Percentiles rank a stretch among this genome's conserved stretches.
Conservation (phyloP, 768 basidiomycete species). For the Stropharia rugosoannulata region DNA sequence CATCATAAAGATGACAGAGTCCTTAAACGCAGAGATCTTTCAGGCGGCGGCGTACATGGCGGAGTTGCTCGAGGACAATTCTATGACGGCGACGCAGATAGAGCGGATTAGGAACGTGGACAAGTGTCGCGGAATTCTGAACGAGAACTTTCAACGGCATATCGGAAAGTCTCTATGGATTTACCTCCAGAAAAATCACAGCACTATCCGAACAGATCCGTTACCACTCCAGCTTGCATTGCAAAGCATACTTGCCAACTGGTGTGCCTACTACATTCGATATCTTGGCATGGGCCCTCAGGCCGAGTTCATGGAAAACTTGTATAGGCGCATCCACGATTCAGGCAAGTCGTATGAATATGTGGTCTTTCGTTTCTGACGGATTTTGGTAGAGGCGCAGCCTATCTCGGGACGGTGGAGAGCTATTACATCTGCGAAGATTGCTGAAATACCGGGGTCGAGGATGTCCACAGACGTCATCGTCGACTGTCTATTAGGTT, state of each 20-base stretch:
- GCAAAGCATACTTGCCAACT: conserved; percentile 13
- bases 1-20: conserved; percentile 35
- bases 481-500: conserved; percentile 8
- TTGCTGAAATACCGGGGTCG: conserved; percentile 7
- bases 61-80: conserved; percentile 23
- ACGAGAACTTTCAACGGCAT: background rate
- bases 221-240: conserved; percentile 22
- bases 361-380: background rate
- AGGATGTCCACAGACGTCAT: conserved; percentile 2
- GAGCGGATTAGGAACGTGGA: conserved; percentile 1
- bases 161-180: conserved; percentile 15
- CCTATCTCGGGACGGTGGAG: conserved; percentile 52
- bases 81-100: background rate
- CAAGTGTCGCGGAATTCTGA: background rate
- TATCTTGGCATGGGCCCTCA: background rate
- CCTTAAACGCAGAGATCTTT: conserved; percentile 47
- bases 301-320: background rate
- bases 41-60: conserved; percentile 45
- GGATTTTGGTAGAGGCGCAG: conserved; percentile 34
- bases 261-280: conserved; percentile 6
- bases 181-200: conserved; percentile 12
- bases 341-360: conserved; percentile 21
- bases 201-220: conserved; percentile 13
- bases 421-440: conserved; percentile 35
- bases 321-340: conserved; percentile 8